phyloP scores from a whole-genome alignment of 2,329 filamentous ascomycete species.

The Aspergillus ochraceoroseus region DNA sequence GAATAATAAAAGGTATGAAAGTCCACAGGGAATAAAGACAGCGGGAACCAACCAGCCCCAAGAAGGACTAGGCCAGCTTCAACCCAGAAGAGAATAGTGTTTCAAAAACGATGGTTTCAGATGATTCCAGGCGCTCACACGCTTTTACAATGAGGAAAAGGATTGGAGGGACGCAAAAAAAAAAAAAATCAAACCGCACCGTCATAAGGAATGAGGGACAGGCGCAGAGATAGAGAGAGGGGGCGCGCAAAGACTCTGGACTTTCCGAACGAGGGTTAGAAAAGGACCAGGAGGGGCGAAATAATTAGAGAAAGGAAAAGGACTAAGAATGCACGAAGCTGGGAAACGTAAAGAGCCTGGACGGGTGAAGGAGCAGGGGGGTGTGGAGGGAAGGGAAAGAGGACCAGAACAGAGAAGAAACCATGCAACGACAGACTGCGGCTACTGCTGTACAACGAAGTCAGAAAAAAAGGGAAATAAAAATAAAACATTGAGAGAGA shows the following conservation, averaged over 20 bases:
- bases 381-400: too few relatives aligned
- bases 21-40: slow-evolving; percentile 7
- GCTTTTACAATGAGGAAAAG: slow-evolving; percentile 15
- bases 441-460: slow-evolving; percentile 24
- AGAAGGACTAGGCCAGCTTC: slow-evolving; percentile 19
- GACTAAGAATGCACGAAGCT: slow-evolving; percentile 20
- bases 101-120: slow-evolving; percentile 27
- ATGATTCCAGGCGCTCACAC: slow-evolving; percentile 22
- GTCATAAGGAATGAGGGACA: slow-evolving; percentile 10
- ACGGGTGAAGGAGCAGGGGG: slow-evolving; percentile 17
- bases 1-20: slow-evolving; percentile 3
- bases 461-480: slow-evolving; percentile 7
- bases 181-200: slow-evolving; percentile 15
- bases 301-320: slow-evolving; percentile 10
- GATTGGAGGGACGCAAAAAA: slow-evolving; percentile 11
- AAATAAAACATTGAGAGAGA: slow-evolving; percentile 1
- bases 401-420: slow-evolving; percentile 13
- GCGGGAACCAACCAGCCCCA: slow-evolving; percentile 20
- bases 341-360: slow-evolving; percentile 14
- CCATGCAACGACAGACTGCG: slow-evolving; percentile 23
- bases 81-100: slow-evolving; percentile 23
- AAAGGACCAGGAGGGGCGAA: slow-evolving; percentile 13
- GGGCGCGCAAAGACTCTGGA: slow-evolving; percentile 15
- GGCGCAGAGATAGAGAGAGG: slow-evolving; percentile 1
- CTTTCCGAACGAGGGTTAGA: slow-evolving; percentile 14